Evolutionary conservation across 1,284 basidiomycete species (phyloP).

Genomic region (Vanrija pseudolonga): DNA sequence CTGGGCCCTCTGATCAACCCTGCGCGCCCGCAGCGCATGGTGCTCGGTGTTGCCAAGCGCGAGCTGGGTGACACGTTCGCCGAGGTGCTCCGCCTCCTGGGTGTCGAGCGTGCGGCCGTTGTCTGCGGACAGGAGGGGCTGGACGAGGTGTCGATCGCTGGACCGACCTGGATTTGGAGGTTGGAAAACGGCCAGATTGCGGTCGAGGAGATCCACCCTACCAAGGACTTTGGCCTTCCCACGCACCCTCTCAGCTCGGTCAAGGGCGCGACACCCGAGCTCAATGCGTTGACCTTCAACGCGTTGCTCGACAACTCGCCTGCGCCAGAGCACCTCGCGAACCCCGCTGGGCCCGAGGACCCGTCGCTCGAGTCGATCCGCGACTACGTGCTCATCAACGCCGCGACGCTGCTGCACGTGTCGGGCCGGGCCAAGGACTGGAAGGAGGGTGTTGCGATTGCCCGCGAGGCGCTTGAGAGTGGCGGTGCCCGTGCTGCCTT

Average conservation of each 20-base stretch:
- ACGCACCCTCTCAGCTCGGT: slow-evolving; percentile 67
- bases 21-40: slow-evolving; percentile 74
- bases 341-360: slow-evolving; percentile 50
- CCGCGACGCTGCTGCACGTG: slow-evolving; percentile 75
- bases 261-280: slow-evolving; percentile 64
- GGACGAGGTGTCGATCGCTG: slow-evolving; percentile 92
- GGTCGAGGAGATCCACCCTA: slow-evolving; percentile 49
- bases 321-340: slow-evolving; percentile 41
- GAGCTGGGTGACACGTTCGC: slow-evolving; percentile 85
- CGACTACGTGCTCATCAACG: slow-evolving; percentile 82
- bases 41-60: slow-evolving; percentile 82
- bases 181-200: slow-evolving; percentile 50
- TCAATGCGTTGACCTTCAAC: slow-evolving; percentile 57
- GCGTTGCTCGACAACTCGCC: slow-evolving; percentile 52
- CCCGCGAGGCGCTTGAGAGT: slow-evolving; percentile 65
- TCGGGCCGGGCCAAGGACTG: slow-evolving; percentile 67
- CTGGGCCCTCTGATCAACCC: slow-evolving; percentile 95
- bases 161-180: slow-evolving; percentile 67
- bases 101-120: slow-evolving; percentile 78
- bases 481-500: slow-evolving; percentile 75
- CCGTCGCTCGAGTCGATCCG: slow-evolving; percentile 58
- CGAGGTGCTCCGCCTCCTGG: slow-evolving; percentile 58
- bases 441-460: slow-evolving; percentile 67
- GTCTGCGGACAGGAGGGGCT: slow-evolving; percentile 90
- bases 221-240: slow-evolving; percentile 64